Evolutionary conservation across 148 eudicot genomes (phyloP).

Genomic region (Drosera capensis): DNA sequence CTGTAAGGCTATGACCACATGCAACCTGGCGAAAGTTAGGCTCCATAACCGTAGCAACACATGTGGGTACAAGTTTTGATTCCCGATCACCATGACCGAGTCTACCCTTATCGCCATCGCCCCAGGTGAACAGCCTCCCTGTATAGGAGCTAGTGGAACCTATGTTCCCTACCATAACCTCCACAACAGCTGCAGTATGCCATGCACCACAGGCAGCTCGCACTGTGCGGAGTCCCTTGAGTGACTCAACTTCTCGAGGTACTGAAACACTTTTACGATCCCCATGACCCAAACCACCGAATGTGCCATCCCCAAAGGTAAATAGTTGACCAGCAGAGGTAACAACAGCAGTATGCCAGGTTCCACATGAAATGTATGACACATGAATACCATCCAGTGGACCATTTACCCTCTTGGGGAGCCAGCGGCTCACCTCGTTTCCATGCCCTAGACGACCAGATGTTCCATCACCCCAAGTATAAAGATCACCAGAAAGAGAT

Average conservation of each 20-base stretch:
- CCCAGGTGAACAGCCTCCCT: conserved; percentile 67
- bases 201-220: conserved; percentile 61
- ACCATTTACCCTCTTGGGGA: too few relatives aligned
- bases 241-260: conserved; percentile 46
- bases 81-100: conserved; percentile 72
- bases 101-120: conserved; percentile 62
- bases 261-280: conserved; percentile 28
- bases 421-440: too few relatives aligned
- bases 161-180: conserved; percentile 26
- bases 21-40: conserved; percentile 52
- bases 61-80: conserved; percentile 38
- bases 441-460: conserved; percentile 48
- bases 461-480: conserved; percentile 60
- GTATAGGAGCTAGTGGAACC: conserved; percentile 30
- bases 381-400: too few relatives aligned
- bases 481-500: conserved; percentile 52
- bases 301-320: too few relatives aligned
- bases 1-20: conserved; percentile 60
- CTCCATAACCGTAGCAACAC: conserved; percentile 34
- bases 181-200: conserved; percentile 70
- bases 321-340: too few relatives aligned
- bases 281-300: conserved; percentile 76
- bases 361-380: too few relatives aligned
- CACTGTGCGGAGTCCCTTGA: conserved; percentile 42
- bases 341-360: too few relatives aligned